Evolutionary conservation across 2,329 filamentous ascomycete species (phyloP), one percentile per base, ranked within the genome.

Genomic region (Arthrobotrys sinensis): DNA sequence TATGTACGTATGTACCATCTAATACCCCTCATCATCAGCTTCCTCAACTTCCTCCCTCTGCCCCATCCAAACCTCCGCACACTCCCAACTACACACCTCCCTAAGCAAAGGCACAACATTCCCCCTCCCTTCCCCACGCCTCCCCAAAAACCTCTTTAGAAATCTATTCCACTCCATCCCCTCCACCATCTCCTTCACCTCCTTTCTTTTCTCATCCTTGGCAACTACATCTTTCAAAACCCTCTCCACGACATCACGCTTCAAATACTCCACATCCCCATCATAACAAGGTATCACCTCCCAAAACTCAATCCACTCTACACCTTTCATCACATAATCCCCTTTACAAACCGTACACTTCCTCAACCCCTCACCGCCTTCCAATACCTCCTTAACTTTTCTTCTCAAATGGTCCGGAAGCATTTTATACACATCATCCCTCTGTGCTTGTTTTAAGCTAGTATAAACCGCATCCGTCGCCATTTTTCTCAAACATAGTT

Each of bases 291-390:
- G 28, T 16, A 67, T 62, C 45, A 55, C 24, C 14, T 67, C 24
- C 72, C 72, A 76, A 36, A 76, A 76, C 38, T 76, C 72, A 34
- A 76, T 36, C 72, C 72, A 76, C 16, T 76, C 72, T 0, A 60
- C 65, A 1, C 53, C 64, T 40, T 65, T 76, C 7, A 34, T 65
- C 0, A 69, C 38, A 53, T 76, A 69, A 0, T n/a, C 24, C 11
- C 11, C 24, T 19, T 60, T 32, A 40, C 72, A 76, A 8, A 65
- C 72, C 2, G 34, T 46, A 43, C 72, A 76, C n/a, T 1, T 21
- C 34, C 60, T 66, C 1, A 73, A 14, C 10, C 11, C 19, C 8
- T 21, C 38, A 0, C 38, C 50, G 0, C 28, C 40, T 7, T 66
- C 69, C 5, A 73, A 16, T 0, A 65, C 62, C 0, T 4, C 28